Percentiles rank a stretch among this genome's conserved stretches.
These are phyloP conservation scores for Phytophthora nicotianae DNA, from an alignment of 352 stramenopile genomes.

Conservation along the genomic window DNA sequence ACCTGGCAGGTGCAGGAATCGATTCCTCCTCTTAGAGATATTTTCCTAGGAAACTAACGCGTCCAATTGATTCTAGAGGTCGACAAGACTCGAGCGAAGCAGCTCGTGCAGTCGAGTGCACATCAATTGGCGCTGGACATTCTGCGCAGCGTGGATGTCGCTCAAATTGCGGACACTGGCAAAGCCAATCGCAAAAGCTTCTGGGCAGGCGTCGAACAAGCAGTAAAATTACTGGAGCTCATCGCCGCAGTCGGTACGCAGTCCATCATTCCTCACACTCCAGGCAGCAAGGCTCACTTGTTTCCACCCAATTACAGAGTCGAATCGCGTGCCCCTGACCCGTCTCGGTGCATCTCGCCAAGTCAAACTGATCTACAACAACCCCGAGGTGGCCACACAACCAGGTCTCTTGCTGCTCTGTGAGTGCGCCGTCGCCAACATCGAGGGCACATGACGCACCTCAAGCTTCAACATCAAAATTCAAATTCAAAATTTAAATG, in stretches of 20 bases:
- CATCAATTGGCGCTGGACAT: constrained; percentile 57
- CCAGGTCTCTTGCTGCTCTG: constrained; percentile 52
- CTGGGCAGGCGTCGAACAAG: constrained; percentile 44
- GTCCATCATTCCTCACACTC: not conserved
- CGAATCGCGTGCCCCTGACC: constrained; percentile 57
- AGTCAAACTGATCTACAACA: constrained; percentile 69
- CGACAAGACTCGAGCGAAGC: constrained; percentile 33
- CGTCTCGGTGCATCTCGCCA: constrained; percentile 57
- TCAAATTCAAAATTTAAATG: constrained; percentile 7
- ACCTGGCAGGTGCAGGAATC: constrained; percentile 22
- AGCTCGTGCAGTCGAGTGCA: constrained; percentile 45
- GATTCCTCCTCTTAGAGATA: not conserved
- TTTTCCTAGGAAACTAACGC: not conserved
- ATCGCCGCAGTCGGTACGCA: constrained; percentile 51
- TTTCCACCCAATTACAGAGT: constrained; percentile 28
- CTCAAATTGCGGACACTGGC: constrained; percentile 13
- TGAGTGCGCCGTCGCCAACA: constrained; percentile 55
- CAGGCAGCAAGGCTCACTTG: not conserved
- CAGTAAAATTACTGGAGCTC: constrained; percentile 56
- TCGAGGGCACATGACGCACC: constrained; percentile 20
- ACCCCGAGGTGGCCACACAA: constrained; percentile 34
- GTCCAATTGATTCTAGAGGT: constrained; percentile 14
- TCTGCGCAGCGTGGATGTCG: constrained; percentile 36
- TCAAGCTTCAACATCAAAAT: constrained; percentile 1
- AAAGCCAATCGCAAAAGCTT: constrained; percentile 12